Percentiles rank a stretch among this genome's conserved stretches.
These are phyloP conservation scores for Fusarium napiforme DNA, from an alignment of 2,329 filamentous ascomycete species.

Conservation along the genomic window DNA sequence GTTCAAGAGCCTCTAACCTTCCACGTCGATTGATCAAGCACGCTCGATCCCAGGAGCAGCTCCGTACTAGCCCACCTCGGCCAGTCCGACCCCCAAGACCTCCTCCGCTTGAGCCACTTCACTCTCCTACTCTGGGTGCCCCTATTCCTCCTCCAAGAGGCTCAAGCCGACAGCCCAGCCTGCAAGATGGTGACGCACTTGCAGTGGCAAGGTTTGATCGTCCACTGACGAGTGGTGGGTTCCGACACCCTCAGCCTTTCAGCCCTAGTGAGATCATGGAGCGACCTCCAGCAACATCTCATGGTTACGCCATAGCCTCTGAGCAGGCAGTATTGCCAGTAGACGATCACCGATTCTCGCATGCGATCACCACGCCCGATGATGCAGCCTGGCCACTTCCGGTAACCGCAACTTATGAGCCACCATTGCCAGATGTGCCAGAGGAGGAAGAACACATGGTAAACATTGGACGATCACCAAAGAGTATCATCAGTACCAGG, in stretches of 20 bases:
- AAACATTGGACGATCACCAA: conserved; percentile 52
- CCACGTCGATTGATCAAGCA: conserved; percentile 55
- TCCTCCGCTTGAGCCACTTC: conserved; percentile 37
- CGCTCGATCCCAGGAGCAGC: conserved; percentile 61
- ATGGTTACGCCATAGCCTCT: conserved; percentile 9
- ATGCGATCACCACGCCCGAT: conserved; percentile 56
- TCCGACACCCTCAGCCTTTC: conserved; percentile 59
- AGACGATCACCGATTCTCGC: conserved; percentile 45
- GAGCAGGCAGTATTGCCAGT: conserved; percentile 21
- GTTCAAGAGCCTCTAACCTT: conserved; percentile 40
- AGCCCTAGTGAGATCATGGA: conserved; percentile 42
- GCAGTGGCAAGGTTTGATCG: conserved; percentile 53
- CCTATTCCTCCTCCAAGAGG: conserved; percentile 63
- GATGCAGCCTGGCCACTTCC: conserved; percentile 57
- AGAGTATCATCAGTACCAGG: conserved; percentile 59
- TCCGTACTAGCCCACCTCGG: conserved; percentile 60
- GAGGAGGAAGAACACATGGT: conserved; percentile 69
- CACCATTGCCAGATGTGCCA: conserved; percentile 66
- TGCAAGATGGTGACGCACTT: conserved; percentile 56
- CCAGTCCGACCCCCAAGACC: conserved; percentile 58
- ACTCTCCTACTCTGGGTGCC: conserved; percentile 47
- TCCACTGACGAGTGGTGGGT: conserved; percentile 57
- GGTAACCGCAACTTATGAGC: conserved; percentile 50
- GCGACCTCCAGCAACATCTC: conserved; percentile 26
- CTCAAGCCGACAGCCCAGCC: conserved; percentile 65